A percentile compares a stretch with the other conserved stretches of the same genome.
These are phyloP conservation scores for Candida andamanensis DNA, from an alignment of 805 yeast species.

Conservation along the genomic window DNA sequence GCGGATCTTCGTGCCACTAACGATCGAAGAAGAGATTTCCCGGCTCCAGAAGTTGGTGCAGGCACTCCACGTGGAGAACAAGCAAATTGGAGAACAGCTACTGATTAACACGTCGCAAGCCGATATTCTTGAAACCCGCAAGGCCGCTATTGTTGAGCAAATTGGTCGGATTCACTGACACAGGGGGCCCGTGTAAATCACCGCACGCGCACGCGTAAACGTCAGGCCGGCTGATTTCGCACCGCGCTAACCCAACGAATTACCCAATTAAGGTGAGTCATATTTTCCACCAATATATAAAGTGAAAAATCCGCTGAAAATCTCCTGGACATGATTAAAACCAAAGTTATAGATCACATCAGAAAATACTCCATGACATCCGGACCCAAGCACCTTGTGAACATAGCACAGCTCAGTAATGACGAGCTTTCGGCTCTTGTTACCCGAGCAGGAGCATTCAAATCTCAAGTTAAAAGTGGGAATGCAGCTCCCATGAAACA, in stretches of 20 bases:
- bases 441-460: slow-evolving; percentile 65
- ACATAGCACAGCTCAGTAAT: slow-evolving; percentile 72
- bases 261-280: slow-evolving; percentile 19
- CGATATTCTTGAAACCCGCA: neutral
- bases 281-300: slow-evolving; percentile 1
- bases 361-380: slow-evolving; percentile 6
- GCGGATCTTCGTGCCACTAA: slow-evolving; percentile 7
- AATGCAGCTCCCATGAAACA: slow-evolving; percentile 30
- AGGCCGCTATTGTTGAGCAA: neutral
- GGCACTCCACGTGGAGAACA: slow-evolving; percentile 2
- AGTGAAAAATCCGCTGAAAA: neutral
- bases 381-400: slow-evolving; percentile 65
- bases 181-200: neutral
- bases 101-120: neutral
- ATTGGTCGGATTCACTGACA: neutral
- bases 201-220: neutral
- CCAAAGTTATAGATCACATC: slow-evolving; percentile 4
- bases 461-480: slow-evolving; percentile 56
- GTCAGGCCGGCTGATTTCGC: slow-evolving; percentile 9
- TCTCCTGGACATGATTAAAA: slow-evolving; percentile 6
- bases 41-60: slow-evolving; percentile 4
- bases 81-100: neutral
- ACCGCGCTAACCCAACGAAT: slow-evolving; percentile 15
- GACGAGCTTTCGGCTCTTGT: slow-evolving; percentile 70
- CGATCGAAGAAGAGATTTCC: slow-evolving; percentile 4